Evolutionary conservation across 2,329 filamentous ascomycete species (phyloP).

Genomic region (Nemania serpens): DNA sequence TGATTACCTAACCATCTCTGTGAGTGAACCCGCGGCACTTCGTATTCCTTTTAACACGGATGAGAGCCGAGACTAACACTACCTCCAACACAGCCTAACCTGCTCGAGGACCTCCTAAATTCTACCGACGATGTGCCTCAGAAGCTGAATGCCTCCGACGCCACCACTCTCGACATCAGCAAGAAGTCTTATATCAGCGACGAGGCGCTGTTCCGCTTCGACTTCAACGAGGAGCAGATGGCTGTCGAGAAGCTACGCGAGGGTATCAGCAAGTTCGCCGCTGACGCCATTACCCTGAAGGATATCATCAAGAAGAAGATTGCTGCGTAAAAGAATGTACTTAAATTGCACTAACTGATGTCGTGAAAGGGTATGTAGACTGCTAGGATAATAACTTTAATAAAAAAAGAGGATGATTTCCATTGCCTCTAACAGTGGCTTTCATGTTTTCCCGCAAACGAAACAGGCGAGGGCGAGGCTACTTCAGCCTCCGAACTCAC

Average conservation of each 20-base stretch:
- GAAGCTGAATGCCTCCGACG: slow-evolving; percentile 81
- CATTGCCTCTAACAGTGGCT: too few species aligned
- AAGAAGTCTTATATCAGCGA: slow-evolving; percentile 91
- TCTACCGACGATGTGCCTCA: slow-evolving; percentile 79
- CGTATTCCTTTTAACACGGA: neutral
- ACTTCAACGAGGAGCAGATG: slow-evolving; percentile 99
- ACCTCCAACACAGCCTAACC: slow-evolving; percentile 66
- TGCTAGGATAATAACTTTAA: too few species aligned
- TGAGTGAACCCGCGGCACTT: slow-evolving; percentile 51
- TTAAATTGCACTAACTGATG: too few species aligned
- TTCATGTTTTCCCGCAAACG: too few species aligned
- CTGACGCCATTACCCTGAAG: slow-evolving; percentile 94
- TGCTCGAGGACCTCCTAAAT: slow-evolving; percentile 93
- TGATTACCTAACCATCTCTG: slow-evolving; percentile 98
- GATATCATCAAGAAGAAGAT: slow-evolving; percentile 89
- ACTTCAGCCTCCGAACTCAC: too few species aligned
- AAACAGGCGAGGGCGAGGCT: too few species aligned
- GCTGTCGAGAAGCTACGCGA: slow-evolving; percentile 98
- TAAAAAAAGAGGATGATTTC: too few species aligned
- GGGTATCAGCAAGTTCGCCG: slow-evolving; percentile 99
- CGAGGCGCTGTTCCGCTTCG: slow-evolving; percentile 93
- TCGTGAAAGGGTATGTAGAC: too few species aligned
- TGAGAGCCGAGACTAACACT: slow-evolving; percentile 13
- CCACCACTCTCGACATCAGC: slow-evolving; percentile 72
- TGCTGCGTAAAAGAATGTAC: slow-evolving; percentile 43